Evolutionary conservation across 129 eudicot genomes (phyloP).

Genomic region (Saposhnikovia divaricata): DNA sequence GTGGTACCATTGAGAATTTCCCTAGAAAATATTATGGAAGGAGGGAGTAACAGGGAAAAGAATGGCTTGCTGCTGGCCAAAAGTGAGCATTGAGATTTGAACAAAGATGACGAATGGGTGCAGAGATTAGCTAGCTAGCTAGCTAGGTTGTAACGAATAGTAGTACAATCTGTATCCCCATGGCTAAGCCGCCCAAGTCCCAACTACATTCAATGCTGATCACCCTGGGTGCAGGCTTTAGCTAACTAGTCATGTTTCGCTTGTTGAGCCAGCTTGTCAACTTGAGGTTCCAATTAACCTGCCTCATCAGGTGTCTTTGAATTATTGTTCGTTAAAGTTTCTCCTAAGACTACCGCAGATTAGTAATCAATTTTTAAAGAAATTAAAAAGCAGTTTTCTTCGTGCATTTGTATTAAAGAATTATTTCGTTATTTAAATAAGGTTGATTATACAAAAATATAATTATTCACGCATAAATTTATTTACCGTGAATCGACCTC

Average conservation of each 20-base stretch:
- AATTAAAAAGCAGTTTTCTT: background rate
- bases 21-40: too few relatives aligned
- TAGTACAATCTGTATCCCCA: background rate
- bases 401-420: background rate
- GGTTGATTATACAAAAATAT: too few relatives aligned
- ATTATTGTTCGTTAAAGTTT: slow-evolving; percentile 12
- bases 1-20: too few relatives aligned
- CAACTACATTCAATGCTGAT: background rate
- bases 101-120: background rate
- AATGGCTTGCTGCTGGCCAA: background rate
- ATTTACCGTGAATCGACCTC: too few relatives aligned
- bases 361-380: too few relatives aligned
- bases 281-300: slow-evolving; percentile 15
- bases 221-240: background rate
- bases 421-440: too few relatives aligned
- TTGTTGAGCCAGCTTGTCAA: slow-evolving; percentile 10
- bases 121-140: background rate
- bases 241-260: background rate
- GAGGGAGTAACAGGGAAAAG: background rate
- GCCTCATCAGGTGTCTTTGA: slow-evolving; percentile 24
- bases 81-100: background rate
- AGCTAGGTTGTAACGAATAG: background rate
- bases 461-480: background rate
- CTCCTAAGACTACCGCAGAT: too few relatives aligned
- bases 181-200: background rate